Conservation (phyloP, 441 rosid genomes). For the Daphne laureola region DNA sequence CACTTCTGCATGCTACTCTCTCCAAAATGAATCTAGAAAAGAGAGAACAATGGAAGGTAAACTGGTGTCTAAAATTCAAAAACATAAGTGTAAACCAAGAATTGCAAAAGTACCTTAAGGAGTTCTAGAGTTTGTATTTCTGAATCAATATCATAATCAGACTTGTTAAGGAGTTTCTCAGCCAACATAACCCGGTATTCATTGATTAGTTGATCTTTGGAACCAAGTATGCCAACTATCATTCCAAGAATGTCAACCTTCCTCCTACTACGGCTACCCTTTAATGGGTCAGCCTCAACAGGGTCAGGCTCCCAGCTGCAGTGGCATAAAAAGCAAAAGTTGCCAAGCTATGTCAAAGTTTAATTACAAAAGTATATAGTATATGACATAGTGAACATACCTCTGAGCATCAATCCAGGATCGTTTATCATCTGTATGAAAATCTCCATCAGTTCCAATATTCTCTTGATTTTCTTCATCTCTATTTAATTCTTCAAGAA, state of each 20-base stretch:
- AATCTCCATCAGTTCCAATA: slow-evolving; percentile 59
- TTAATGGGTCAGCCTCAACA: slow-evolving; percentile 81
- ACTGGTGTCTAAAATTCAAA: slow-evolving; percentile 11
- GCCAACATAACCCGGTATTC: slow-evolving; percentile 96
- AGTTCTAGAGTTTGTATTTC: slow-evolving; percentile 94
- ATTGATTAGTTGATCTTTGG: slow-evolving; percentile 89
- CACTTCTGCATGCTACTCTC: slow-evolving; percentile 96
- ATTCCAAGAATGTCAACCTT: slow-evolving; percentile 90
- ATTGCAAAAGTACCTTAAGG: slow-evolving; percentile 55
- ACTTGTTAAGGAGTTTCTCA: slow-evolving; percentile 93
- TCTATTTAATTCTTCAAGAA: slow-evolving; percentile 92
- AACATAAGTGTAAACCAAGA: slow-evolving; percentile 9
- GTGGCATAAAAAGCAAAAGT: slow-evolving; percentile 19
- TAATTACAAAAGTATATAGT: slow-evolving; percentile 2
- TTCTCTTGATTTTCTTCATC: slow-evolving; percentile 87
- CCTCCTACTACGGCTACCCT: slow-evolving; percentile 74
- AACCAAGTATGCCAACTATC: slow-evolving; percentile 94
- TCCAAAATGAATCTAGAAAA: slow-evolving; percentile 88
- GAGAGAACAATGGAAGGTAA: slow-evolving; percentile 2
- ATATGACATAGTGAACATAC: slow-evolving; percentile 26
- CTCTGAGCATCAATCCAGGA: slow-evolving; percentile 74
- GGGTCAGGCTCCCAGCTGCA: slow-evolving; percentile 98
- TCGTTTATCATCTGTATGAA: slow-evolving; percentile 80
- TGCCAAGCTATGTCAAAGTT: slow-evolving; percentile 2
- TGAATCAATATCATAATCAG: slow-evolving; percentile 86